Evolutionary conservation across 257 asterid genomes (phyloP), one percentile per base, ranked within the genome.

Genomic region (Petrea volubilis): DNA sequence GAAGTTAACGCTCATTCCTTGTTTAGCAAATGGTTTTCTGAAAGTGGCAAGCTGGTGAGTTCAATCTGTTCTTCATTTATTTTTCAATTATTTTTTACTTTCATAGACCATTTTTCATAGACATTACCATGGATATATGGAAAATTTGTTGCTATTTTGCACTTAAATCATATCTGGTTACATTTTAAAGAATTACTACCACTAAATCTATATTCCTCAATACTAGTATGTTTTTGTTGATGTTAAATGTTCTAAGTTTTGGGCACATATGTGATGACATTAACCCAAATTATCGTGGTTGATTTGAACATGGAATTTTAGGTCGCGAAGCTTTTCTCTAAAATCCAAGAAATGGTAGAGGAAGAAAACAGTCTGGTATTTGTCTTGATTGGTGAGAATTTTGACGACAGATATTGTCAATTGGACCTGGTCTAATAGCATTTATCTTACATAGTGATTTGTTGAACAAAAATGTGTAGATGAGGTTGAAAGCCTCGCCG

Each of bases 401-500:
- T 71, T 63, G 56, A 34, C 73, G 64, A 50, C 68, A 40, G 34
- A 31, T 28, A 24, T 40, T 36, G 60, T 50, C 60, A 34, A 58
- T 74, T 24, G n/a, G 3, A 43, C 56, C 23, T 41, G 60, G 44
- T 46, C 41, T 68, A 58, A 50, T 47, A 64, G 47, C 68, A 31
- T 70, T 33, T 53, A 33, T 33, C 56, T 49, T 67, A 28, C 53
- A 68, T 67, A 47, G 67, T 25, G 53, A 21, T 75, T 44, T 51
- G 47, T n/a, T 17, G 44, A 67, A 58, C 61, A 71, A 72, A 43
- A 38, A 71, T 75, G 15, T 70, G 68, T 73, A 95, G 99, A 92
- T 87, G 99, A 95, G 87, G 96, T 95, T 73, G 99, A 95, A 88
- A 92, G 99, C 83, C 97, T 95, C 6, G 99, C 99, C 74, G 99